Evolutionary conservation across 2,329 filamentous ascomycete genomes (phyloP), one percentile per base, ranked within the genome.

Genomic region (Simplicillium sp.): DNA sequence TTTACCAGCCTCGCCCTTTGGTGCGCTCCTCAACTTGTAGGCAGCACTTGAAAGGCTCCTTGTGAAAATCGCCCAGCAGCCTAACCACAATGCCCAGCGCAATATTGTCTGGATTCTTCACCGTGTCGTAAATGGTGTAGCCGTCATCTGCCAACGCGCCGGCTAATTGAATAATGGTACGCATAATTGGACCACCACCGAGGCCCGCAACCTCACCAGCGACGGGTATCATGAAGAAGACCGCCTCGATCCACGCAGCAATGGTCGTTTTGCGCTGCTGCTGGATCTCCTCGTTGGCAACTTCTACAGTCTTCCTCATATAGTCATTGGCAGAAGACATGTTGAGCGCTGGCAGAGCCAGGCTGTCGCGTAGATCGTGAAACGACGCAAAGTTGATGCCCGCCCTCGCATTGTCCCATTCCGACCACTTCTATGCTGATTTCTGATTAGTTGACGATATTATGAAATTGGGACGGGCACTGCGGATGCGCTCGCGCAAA

Each of bases 211-310:
- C 40, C 36, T 42, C 36, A 16, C 40, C 40, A 25, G 38, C 31
- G 31, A 42, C 37, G n/a, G 40, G 40, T 8, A 42, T 35, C 18
- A 42, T 38, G 36, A 42, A 42, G 18, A 42, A 42, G 18, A 42
- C 12, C 16, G 40, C 11, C 9, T 29, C 11, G 18, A 42, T 38
- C 14, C 37, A 38, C 29, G 36, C 20, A 3, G 40, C 40, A 32
- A 42, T 42, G 29, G 29, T 36, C 31, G 37, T 35, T 29, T 42
- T 8, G 14, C 40, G 40, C 20, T 38, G 35, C 58, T 88, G 83
- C 1, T 74, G 67, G 36, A 92, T 80, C 59, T 89, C 89, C 41
- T 42, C 29, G 36, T 42, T 15, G 7, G 40, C 40, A n/a, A 42
- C 29, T 36, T 42, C 34, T 31, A 42, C 40, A 32, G 38, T 38